Conservation (phyloP, 2,329 filamentous ascomycete species). For the Ophiostoma himal-ulmi region DNA sequence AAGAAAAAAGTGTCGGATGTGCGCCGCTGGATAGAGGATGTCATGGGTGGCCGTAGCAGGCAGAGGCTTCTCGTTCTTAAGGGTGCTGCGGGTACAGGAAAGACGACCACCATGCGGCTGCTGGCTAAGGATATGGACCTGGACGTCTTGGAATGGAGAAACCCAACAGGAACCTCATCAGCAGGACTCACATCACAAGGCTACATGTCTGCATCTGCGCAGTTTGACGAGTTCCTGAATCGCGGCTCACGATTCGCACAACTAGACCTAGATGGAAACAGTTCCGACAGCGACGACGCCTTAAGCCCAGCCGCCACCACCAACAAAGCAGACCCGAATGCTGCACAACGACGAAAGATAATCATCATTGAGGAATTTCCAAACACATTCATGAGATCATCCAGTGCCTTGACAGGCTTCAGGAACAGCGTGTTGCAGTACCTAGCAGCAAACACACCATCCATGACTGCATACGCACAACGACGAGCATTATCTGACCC, state of each 20-base stretch:
- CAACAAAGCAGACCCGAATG: neutral
- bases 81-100: conserved; percentile 84
- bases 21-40: conserved; percentile 71
- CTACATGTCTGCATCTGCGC: conserved; percentile 63
- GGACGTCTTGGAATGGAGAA: conserved; percentile 84
- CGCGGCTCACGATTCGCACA: conserved; percentile 72
- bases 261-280: conserved; percentile 30
- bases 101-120: conserved; percentile 78
- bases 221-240: conserved; percentile 89
- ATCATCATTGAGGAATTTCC: conserved; percentile 80
- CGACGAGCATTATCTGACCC: conserved; percentile 28
- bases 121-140: conserved; percentile 72
- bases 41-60: conserved; percentile 57
- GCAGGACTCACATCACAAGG: conserved; percentile 48
- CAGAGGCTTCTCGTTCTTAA: conserved; percentile 79
- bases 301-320: neutral
- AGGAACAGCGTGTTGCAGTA: conserved; percentile 69
- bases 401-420: conserved; percentile 62
- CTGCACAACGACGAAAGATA: conserved; percentile 40
- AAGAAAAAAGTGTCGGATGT: conserved; percentile 92
- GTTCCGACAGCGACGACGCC: conserved; percentile 30
- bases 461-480: conserved; percentile 44
- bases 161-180: conserved; percentile 53
- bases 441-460: conserved; percentile 60
- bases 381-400: conserved; percentile 63